phyloP scores from a whole-genome alignment of 106 monocot species.

The Platanthera zijinensis region DNA sequence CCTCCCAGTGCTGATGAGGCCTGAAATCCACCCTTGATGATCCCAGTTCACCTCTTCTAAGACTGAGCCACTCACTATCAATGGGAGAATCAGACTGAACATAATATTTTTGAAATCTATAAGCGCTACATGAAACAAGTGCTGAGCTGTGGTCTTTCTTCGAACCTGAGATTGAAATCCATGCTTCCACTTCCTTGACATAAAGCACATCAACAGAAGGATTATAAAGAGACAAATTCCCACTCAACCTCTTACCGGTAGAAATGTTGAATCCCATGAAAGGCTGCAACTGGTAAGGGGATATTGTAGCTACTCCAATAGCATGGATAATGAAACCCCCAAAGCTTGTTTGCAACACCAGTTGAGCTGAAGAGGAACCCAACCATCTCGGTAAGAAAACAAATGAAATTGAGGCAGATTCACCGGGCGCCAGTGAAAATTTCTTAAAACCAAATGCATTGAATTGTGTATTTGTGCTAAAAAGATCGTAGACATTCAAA shows the following conservation, averaged over 20 bases:
- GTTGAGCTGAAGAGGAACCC: slow-evolving; percentile 65
- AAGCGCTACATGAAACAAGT: slow-evolving; percentile 32
- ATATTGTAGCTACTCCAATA: slow-evolving; percentile 43
- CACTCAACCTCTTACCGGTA: slow-evolving; percentile 19
- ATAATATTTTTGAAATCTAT: slow-evolving; percentile 6
- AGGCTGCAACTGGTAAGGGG: slow-evolving; percentile 46
- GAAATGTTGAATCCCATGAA: slow-evolving; percentile 30
- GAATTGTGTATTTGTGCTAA: slow-evolving; percentile 60
- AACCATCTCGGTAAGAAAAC: slow-evolving; percentile 64
- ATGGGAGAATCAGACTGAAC: not conserved
- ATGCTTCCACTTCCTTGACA: slow-evolving; percentile 55
- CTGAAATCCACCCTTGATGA: slow-evolving; percentile 27
- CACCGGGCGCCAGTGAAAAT: slow-evolving; percentile 44
- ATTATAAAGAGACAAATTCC: slow-evolving; percentile 58
- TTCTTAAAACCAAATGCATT: slow-evolving; percentile 31
- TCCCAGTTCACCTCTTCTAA: slow-evolving; percentile 13
- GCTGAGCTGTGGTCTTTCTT: slow-evolving; percentile 19
- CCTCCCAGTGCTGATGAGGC: slow-evolving; percentile 43
- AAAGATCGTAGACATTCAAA: slow-evolving; percentile 49
- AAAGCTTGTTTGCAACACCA: slow-evolving; percentile 74
- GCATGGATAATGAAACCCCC: slow-evolving; percentile 75
- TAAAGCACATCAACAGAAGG: slow-evolving; percentile 44
- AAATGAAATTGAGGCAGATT: slow-evolving; percentile 41
- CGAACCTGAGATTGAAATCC: slow-evolving; percentile 35
- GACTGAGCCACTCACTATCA: slow-evolving; percentile 16